These are phyloP conservation scores for Glonium stellatum DNA, from an alignment of 495 filamentous ascomycete species.

Conservation along the genomic window DNA sequence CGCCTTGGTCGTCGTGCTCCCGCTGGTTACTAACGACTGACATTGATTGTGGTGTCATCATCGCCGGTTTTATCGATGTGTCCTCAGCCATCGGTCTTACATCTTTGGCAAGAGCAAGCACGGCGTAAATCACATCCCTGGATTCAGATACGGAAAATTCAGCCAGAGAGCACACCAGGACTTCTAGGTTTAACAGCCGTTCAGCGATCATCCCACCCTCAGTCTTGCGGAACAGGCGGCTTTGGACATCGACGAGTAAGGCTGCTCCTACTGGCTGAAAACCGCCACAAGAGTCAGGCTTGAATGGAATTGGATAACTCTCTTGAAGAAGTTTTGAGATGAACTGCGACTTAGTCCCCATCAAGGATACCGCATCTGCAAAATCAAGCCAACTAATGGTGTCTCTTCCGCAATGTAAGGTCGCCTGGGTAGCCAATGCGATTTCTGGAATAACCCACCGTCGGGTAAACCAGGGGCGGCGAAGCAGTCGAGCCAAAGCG, in stretches of 20 bases:
- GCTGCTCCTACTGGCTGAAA: too few species aligned
- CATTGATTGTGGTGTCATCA: background rate
- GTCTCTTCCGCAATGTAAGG: too few species aligned
- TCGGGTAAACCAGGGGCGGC: too few species aligned
- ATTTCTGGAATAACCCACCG: too few species aligned
- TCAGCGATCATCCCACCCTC: background rate
- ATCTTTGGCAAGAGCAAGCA: constrained; percentile 6
- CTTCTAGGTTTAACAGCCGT: constrained; percentile 1
- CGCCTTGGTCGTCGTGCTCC: constrained; percentile 23
- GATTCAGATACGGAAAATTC: constrained; percentile 1
- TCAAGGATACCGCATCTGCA: too few species aligned
- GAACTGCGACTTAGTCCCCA: too few species aligned
- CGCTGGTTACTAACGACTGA: background rate
- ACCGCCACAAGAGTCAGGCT: too few species aligned
- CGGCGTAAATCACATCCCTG: constrained; percentile 4
- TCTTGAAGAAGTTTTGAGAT: too few species aligned
- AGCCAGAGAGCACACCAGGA: constrained; percentile 2
- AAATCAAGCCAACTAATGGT: too few species aligned
- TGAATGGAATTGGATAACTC: too few species aligned
- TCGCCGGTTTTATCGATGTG: background rate
- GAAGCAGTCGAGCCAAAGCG: too few species aligned
- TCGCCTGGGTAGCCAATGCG: too few species aligned
- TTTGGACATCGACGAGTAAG: constrained; percentile 31
- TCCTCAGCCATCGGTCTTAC: background rate
- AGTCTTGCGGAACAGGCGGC: constrained; percentile 27